Conservation (phyloP, 1,284 basidiomycete genomes). For the Fomitopsis betulina region DNA sequence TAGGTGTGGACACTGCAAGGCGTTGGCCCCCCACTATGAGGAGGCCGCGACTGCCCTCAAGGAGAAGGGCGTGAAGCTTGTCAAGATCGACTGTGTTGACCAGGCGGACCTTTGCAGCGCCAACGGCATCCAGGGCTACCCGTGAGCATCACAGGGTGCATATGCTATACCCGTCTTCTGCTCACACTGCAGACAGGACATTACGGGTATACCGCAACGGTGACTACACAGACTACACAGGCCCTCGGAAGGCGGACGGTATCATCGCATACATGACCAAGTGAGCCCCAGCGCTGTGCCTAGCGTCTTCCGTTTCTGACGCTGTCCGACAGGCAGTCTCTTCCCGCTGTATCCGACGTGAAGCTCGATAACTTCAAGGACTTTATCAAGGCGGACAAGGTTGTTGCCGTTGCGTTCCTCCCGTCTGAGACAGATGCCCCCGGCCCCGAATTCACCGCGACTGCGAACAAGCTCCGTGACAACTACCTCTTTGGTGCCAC, state of each 20-base stretch:
- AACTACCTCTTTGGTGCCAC: conserved; percentile 89
- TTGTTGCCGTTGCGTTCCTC: conserved; percentile 89
- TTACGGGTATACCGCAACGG: conserved; percentile 93
- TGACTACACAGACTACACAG: conserved; percentile 72
- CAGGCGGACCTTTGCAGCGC: conserved; percentile 82
- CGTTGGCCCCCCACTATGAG: conserved; percentile 91
- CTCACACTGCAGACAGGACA: conserved; percentile 40
- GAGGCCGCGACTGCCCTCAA: conserved; percentile 93
- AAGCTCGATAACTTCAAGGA: conserved; percentile 75
- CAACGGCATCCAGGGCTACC: conserved; percentile 88
- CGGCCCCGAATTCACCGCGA: conserved; percentile 68
- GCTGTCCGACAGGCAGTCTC: conserved; percentile 66
- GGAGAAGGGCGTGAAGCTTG: conserved; percentile 85
- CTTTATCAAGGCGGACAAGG: conserved; percentile 87
- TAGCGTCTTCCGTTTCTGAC: conserved; percentile 1
- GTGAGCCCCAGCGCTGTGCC: conserved; percentile 40
- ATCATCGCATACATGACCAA: conserved; percentile 98
- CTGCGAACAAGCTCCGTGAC: conserved; percentile 88
- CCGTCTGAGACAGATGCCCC: conserved; percentile 63
- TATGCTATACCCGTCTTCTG: not conserved
- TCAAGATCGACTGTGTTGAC: conserved; percentile 95
- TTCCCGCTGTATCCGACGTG: conserved; percentile 90
- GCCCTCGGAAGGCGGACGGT: conserved; percentile 92
- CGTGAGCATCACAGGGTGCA: conserved; percentile 48
- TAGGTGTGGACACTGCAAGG: conserved; percentile 91